These are phyloP conservation scores for Pichia sp. DNA, from an alignment of 1,139 yeast species.

Conservation along the genomic window DNA sequence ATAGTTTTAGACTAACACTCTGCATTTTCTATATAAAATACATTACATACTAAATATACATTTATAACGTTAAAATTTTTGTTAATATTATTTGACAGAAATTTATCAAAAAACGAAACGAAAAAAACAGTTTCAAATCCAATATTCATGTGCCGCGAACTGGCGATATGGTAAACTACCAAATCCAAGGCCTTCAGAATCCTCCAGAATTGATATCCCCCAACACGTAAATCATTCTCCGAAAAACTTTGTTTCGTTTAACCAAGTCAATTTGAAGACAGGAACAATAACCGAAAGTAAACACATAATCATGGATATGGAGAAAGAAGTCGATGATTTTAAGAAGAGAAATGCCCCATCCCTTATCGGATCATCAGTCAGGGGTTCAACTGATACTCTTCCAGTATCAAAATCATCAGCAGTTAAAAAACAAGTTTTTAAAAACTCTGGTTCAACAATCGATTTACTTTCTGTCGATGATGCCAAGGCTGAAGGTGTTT, in stretches of 20 bases:
- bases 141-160: neutral
- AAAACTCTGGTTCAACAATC: constrained; percentile 13
- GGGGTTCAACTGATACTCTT: constrained; percentile 31
- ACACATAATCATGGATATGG: constrained; percentile 42
- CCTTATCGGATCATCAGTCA: constrained; percentile 47
- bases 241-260: neutral
- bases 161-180: too few species aligned
- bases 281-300: neutral
- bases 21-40: neutral
- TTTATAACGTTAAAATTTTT: neutral
- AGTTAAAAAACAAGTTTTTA: constrained; percentile 22
- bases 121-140: too few species aligned
- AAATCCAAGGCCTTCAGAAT: too few species aligned
- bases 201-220: too few species aligned
- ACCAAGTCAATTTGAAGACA: neutral
- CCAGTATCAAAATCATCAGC: constrained; percentile 5
- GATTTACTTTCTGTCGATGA: constrained; percentile 47
- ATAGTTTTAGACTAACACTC: neutral
- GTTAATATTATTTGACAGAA: neutral
- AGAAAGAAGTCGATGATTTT: constrained; percentile 48
- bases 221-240: neutral
- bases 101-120: too few species aligned
- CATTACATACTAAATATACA: neutral
- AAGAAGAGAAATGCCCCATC: constrained; percentile 48
- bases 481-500: constrained; percentile 53